phyloP scores from a whole-genome alignment of 2,329 filamentous ascomycete genomes.

The Alternaria solani region DNA sequence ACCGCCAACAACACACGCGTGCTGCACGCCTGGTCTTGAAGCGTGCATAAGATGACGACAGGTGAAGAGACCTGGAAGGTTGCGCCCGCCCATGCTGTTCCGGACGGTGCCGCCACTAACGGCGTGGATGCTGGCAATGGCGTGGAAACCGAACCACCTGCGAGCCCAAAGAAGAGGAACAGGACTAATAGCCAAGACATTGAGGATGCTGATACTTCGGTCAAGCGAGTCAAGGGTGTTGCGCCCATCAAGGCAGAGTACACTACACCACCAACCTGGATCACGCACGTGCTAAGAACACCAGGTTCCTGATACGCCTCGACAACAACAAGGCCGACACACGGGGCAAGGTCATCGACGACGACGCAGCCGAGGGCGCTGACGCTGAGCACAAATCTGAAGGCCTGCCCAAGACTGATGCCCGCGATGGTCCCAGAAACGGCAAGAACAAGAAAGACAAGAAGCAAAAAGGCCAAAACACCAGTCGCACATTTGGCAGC shows the following conservation, averaged over 20 bases:
- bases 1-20: slow-evolving; percentile 17
- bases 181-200: slow-evolving; percentile 46
- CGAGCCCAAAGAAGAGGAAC: slow-evolving; percentile 45
- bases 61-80: slow-evolving; percentile 18
- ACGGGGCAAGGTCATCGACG: slow-evolving; percentile 51
- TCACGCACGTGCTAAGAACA: slow-evolving; percentile 27
- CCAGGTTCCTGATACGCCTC: slow-evolving; percentile 46
- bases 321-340: slow-evolving; percentile 35
- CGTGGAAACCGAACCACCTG: slow-evolving; percentile 34
- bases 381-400: slow-evolving; percentile 53
- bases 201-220: slow-evolving; percentile 33
- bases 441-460: slow-evolving; percentile 67
- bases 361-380: slow-evolving; percentile 67
- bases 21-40: slow-evolving; percentile 7
- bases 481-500: slow-evolving; percentile 78
- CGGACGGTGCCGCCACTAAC: slow-evolving; percentile 26
- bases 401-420: slow-evolving; percentile 43
- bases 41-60: slow-evolving; percentile 23
- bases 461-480: slow-evolving; percentile 80
- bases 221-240: slow-evolving; percentile 60
- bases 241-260: slow-evolving; percentile 79
- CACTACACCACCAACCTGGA: slow-evolving; percentile 33
- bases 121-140: slow-evolving; percentile 31
- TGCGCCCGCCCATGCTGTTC: slow-evolving; percentile 17
- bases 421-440: slow-evolving; percentile 49